These are phyloP conservation scores for Pseudisothecium myosuroides DNA, from an alignment of 225 moss, liverwort and hornwort species.

Conservation along the genomic window DNA sequence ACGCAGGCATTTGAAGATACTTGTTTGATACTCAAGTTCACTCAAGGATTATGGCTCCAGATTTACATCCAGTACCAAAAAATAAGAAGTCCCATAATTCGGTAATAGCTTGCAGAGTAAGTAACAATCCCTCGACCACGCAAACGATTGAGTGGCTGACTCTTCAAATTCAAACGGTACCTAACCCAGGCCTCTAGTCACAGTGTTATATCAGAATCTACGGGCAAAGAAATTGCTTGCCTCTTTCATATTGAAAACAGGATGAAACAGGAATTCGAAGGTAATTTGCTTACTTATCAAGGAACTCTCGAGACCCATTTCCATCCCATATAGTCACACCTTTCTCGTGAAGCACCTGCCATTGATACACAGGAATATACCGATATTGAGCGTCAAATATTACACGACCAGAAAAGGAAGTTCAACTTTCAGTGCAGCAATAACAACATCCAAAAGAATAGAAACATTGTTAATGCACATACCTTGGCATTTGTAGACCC, in stretches of 20 bases:
- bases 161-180: neutral
- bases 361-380: neutral
- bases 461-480: neutral
- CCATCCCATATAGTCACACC: constrained; percentile 85
- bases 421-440: neutral
- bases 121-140: neutral
- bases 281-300: constrained; percentile 39
- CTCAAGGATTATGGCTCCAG: neutral
- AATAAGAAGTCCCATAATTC: neutral
- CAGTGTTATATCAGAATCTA: neutral
- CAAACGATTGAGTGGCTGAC: neutral
- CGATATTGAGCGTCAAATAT: neutral
- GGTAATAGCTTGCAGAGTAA: neutral
- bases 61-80: neutral
- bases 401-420: neutral
- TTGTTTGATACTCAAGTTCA: neutral
- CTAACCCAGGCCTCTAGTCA: neutral
- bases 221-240: neutral
- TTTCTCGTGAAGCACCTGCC: constrained; percentile 72
- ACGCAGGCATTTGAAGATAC: neutral
- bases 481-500: constrained; percentile 88
- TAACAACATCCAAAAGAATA: neutral
- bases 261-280: neutral
- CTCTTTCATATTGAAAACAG: neutral
- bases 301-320: constrained; percentile 69